A percentile compares a stretch with the other conserved stretches of the same genome.
Conservation (phyloP, 768 basidiomycete genomes). For the Hygrophoropsis aurantiaca region DNA sequence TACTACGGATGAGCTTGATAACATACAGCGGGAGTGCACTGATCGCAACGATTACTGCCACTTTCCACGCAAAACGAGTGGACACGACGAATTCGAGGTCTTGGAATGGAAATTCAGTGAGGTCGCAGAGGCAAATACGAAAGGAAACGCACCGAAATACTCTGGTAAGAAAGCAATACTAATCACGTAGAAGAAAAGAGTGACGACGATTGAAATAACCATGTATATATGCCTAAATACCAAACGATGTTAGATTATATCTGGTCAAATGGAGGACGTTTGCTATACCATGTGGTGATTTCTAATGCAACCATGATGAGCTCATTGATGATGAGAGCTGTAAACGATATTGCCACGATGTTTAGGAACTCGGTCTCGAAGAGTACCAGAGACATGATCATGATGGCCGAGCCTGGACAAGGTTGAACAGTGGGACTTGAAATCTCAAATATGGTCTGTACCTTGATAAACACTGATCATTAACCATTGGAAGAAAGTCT, state of each 20-base stretch:
- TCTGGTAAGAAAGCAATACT: conserved; percentile 94
- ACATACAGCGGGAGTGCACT: conserved; percentile 91
- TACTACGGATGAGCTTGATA: conserved; percentile 82
- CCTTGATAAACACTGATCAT: conserved; percentile 99
- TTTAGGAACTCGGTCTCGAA: conserved; percentile 98
- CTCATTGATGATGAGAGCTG: conserved; percentile 92
- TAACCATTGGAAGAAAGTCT: conserved; percentile 98
- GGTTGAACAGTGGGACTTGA: not conserved
- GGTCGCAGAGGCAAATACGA: not conserved
- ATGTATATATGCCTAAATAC: conserved; percentile 85
- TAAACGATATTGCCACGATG: conserved; percentile 98
- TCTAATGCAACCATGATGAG: conserved; percentile 99
- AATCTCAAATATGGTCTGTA: conserved; percentile 22
- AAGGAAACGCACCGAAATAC: conserved; percentile 80
- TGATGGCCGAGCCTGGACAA: conserved; percentile 85
- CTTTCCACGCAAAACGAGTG: conserved; percentile 87
- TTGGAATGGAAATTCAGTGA: conserved; percentile 30
- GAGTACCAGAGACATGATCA: conserved; percentile 94
- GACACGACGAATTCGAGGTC: conserved; percentile 94
- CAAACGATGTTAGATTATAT: not conserved
- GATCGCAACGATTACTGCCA: conserved; percentile 91
- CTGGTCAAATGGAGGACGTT: not conserved
- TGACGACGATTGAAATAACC: conserved; percentile 88
- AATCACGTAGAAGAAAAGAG: conserved; percentile 82
- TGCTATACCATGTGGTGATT: conserved; percentile 87